phyloP scores from a whole-genome alignment of 768 basidiomycete species.

The Pulveroboletus sp. region DNA sequence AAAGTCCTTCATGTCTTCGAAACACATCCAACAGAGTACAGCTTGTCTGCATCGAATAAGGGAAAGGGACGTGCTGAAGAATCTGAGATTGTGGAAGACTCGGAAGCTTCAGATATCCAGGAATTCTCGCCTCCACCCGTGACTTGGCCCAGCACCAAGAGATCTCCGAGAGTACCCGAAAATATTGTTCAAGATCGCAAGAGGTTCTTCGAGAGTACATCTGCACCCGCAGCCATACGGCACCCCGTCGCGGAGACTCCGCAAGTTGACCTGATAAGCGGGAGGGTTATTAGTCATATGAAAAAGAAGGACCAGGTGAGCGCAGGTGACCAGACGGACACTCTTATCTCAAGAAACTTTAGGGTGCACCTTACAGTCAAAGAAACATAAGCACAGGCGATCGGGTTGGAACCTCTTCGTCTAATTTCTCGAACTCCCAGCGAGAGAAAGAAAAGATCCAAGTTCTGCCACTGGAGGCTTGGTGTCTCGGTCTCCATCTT shows the following conservation, averaged over 20 bases:
- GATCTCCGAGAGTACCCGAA: constrained; percentile 15
- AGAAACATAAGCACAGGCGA: constrained; percentile 8
- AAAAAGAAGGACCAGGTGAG: constrained; percentile 26
- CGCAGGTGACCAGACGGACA: neutral
- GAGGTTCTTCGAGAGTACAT: constrained; percentile 6
- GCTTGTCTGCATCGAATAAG: constrained; percentile 8
- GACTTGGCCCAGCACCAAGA: neutral
- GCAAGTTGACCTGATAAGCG: constrained; percentile 3
- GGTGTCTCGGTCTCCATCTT: constrained; percentile 24
- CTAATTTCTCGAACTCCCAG: constrained; percentile 19
- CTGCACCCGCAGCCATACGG: constrained; percentile 7
- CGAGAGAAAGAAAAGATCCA: constrained; percentile 5
- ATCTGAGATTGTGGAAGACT: constrained; percentile 16
- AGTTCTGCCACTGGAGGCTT: constrained; percentile 25
- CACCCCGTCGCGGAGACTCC: neutral
- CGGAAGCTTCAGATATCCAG: constrained; percentile 20
- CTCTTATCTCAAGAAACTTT: constrained; percentile 4
- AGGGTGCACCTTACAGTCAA: constrained; percentile 4
- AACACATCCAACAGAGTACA: constrained; percentile 13
- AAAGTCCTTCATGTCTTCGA: constrained; percentile 18
- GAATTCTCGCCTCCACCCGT: constrained; percentile 9
- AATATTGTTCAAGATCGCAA: constrained; percentile 13
- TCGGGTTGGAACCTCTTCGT: constrained; percentile 27
- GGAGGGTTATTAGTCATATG: constrained; percentile 16
- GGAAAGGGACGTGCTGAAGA: constrained; percentile 24